These are phyloP conservation scores for Cucurbita maxima DNA, from an alignment of 306 rosid genomes.

Conservation along the genomic window DNA sequence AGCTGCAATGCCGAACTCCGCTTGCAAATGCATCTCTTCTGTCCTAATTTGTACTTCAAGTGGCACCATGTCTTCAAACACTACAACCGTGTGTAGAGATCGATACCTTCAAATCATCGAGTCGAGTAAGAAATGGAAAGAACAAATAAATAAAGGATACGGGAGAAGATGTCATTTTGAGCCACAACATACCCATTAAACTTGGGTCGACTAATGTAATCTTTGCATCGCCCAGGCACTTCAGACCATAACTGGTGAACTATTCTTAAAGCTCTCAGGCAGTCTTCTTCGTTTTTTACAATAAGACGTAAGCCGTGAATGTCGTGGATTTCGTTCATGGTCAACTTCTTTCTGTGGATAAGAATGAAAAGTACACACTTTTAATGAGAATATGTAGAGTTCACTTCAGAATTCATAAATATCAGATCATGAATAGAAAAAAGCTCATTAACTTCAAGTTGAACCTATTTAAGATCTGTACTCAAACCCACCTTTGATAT, in stretches of 20 bases:
- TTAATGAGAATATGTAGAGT: not conserved
- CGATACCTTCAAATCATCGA: constrained; percentile 41
- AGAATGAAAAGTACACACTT: not conserved
- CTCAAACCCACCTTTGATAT: too few relatives aligned
- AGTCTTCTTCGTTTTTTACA: constrained; percentile 78
- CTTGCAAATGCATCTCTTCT: constrained; percentile 86
- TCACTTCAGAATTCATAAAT: not conserved
- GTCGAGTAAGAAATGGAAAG: not conserved
- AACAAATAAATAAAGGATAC: constrained; percentile 1
- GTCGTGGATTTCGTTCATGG: constrained; percentile 79
- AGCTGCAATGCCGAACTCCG: constrained; percentile 95
- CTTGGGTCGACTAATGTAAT: constrained; percentile 67
- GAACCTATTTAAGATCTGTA: not conserved
- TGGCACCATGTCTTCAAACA: constrained; percentile 57
- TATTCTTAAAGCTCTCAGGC: constrained; percentile 54
- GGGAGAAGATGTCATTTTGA: constrained; percentile 3
- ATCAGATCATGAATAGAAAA: not conserved
- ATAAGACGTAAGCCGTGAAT: constrained; percentile 85
- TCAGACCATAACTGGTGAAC: constrained; percentile 75
- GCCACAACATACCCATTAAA: constrained; percentile 60
- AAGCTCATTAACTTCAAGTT: not conserved
- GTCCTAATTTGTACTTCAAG: constrained; percentile 94
- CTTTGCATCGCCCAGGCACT: constrained; percentile 78
- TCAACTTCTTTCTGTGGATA: constrained; percentile 58
- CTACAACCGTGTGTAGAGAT: constrained; percentile 82